Evolutionary conservation across 805 yeast genomes (phyloP).

Genomic region (Dipodascus albidus): DNA sequence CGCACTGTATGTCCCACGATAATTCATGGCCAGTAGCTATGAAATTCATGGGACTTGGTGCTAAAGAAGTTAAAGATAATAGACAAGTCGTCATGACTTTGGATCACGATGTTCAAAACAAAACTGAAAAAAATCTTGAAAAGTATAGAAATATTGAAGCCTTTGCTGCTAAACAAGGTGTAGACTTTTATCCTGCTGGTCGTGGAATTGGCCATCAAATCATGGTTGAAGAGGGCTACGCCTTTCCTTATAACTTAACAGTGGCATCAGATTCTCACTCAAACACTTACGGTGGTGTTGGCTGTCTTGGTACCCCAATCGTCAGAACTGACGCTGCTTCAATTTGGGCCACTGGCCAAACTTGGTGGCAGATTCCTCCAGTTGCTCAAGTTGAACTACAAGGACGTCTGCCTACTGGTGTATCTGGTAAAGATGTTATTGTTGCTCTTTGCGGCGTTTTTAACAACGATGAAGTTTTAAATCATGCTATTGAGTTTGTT

Average conservation of each 20-base stretch:
- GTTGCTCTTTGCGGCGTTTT: slow-evolving; percentile 89
- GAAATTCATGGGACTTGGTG: slow-evolving; percentile 92
- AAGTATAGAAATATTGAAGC: slow-evolving; percentile 82
- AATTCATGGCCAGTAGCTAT: slow-evolving; percentile 99
- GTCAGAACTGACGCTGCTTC: slow-evolving; percentile 99
- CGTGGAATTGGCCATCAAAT: slow-evolving; percentile 98
- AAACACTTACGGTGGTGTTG: slow-evolving; percentile 95
- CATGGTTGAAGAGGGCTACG: slow-evolving; percentile 98
- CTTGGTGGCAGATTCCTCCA: slow-evolving; percentile 99
- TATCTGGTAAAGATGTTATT: slow-evolving; percentile 93
- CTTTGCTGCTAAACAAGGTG: slow-evolving; percentile 82
- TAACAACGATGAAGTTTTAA: slow-evolving; percentile 84
- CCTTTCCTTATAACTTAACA: slow-evolving; percentile 83
- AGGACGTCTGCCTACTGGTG: slow-evolving; percentile 75
- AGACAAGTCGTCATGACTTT: slow-evolving; percentile 91
- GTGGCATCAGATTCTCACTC: slow-evolving; percentile 98
- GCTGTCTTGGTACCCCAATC: slow-evolving; percentile 91
- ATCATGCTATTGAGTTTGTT: slow-evolving; percentile 87
- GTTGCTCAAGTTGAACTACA: slow-evolving; percentile 86
- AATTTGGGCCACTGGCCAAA: slow-evolving; percentile 98
- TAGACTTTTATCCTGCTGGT: slow-evolving; percentile 97
- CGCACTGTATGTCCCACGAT: slow-evolving; percentile 98
- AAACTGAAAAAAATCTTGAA: slow-evolving; percentile 72
- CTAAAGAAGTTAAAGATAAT: slow-evolving; percentile 67
- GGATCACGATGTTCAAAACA: slow-evolving; percentile 97